Conservation (phyloP, 2,329 filamentous ascomycete genomes). For the Ophiocordyceps camponoti-rufipedis region DNA sequence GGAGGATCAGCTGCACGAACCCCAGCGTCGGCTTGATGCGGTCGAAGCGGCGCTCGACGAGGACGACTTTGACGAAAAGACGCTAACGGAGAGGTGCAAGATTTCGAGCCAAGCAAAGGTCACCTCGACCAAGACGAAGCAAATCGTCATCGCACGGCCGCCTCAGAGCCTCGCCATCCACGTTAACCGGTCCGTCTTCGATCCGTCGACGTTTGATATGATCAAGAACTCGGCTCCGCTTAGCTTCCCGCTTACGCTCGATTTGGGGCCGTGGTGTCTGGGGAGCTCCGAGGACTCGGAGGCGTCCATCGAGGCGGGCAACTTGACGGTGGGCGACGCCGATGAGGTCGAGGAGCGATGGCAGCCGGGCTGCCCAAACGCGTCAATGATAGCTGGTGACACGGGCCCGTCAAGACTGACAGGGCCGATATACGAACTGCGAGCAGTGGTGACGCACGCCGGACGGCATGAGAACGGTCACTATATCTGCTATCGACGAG, state of each 20-base stretch:
- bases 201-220: conserved; percentile 61
- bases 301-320: not conserved
- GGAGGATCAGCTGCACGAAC: conserved; percentile 32
- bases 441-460: conserved; percentile 74
- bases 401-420: conserved; percentile 28
- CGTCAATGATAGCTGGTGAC: conserved; percentile 54
- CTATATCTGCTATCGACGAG: conserved; percentile 79
- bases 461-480: conserved; percentile 90
- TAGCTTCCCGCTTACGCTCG: conserved; percentile 53
- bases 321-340: not conserved
- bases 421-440: conserved; percentile 54
- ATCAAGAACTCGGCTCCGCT: conserved; percentile 73
- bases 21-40: conserved; percentile 37
- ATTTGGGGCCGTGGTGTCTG: conserved; percentile 73
- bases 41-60: conserved; percentile 57
- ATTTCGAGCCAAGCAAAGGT: conserved; percentile 50
- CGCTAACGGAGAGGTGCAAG: conserved; percentile 43
- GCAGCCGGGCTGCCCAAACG: conserved; percentile 41
- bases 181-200: conserved; percentile 81
- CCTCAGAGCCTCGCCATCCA: conserved; percentile 72
- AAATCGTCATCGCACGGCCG: conserved; percentile 67
- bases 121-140: conserved; percentile 70
- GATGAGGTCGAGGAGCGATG: conserved; percentile 40
- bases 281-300: conserved; percentile 28
- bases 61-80: conserved; percentile 61